phyloP scores from a whole-genome alignment of 140 eudicot species.

The Cichorium intybus region DNA sequence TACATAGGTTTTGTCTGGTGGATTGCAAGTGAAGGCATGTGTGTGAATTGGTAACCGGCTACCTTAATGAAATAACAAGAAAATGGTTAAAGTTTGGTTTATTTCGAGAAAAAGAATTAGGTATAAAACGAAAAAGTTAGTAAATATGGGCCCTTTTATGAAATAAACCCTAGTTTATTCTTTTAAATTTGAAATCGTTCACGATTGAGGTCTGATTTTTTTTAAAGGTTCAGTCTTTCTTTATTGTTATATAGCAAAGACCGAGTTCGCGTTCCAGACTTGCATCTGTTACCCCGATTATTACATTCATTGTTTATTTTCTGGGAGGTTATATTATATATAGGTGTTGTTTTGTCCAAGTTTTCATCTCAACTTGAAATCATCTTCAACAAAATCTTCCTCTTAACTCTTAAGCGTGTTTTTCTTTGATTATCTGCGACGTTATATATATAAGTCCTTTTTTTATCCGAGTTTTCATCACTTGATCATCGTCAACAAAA shows the following conservation, averaged over 20 bases:
- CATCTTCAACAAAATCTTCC: background rate
- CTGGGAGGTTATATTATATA: background rate
- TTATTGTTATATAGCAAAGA: background rate
- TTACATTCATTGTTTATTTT: background rate
- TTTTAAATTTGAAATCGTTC: background rate
- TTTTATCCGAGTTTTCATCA: too few species aligned
- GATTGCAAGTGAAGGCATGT: too few species aligned
- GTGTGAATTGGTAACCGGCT: too few species aligned
- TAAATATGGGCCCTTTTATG: too few species aligned
- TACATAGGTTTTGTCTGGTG: too few species aligned
- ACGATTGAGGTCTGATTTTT: background rate
- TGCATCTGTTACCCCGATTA: background rate
- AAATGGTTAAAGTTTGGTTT: too few species aligned
- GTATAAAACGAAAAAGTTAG: too few species aligned
- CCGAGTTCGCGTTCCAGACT: background rate
- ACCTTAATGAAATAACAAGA: too few species aligned
- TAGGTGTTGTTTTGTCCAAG: constrained; percentile 3
- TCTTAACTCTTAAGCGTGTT: background rate
- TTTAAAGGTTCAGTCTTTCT: too few species aligned
- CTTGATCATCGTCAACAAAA: background rate
- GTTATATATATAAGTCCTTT: too few species aligned
- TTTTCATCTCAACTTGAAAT: constrained; percentile 3
- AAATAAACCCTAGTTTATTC: background rate
- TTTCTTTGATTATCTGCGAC: background rate
- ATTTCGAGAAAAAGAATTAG: too few species aligned